Percentiles rank a stretch among this genome's conserved stretches.
Evolutionary conservation across 371 early-diverging fungal species (phyloP).

Genomic region (Actinomucor elegans): DNA sequence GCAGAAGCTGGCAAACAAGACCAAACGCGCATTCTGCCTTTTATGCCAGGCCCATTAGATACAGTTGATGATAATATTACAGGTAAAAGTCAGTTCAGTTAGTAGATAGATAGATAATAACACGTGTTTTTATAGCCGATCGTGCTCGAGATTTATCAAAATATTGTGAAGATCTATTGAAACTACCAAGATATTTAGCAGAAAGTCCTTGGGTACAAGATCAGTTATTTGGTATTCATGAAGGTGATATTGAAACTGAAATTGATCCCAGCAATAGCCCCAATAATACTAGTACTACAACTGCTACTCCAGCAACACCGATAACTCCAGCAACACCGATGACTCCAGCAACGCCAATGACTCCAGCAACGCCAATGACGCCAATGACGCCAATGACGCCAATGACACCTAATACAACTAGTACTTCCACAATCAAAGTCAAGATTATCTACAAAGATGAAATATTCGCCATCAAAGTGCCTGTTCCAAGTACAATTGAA

Average conservation of each 20-base stretch:
- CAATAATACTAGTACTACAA: neutral
- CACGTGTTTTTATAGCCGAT: slow-evolving; percentile 35
- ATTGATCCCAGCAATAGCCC: slow-evolving; percentile 26
- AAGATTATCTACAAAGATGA: slow-evolving; percentile 73
- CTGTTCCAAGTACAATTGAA: slow-evolving; percentile 54
- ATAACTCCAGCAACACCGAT: neutral
- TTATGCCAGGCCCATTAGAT: slow-evolving; percentile 72
- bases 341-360: neutral
- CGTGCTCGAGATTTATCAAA: slow-evolving; percentile 63
- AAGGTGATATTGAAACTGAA: slow-evolving; percentile 67
- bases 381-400: slow-evolving; percentile 3
- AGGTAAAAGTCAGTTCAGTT: slow-evolving; percentile 20
- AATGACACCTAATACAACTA: neutral
- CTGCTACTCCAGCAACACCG: neutral
- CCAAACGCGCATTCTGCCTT: slow-evolving; percentile 68
- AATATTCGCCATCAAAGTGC: slow-evolving; percentile 74
- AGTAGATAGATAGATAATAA: neutral
- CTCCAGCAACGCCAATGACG: slow-evolving; percentile 2
- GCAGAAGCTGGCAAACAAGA: slow-evolving; percentile 71
- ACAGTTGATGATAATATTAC: slow-evolving; percentile 59
- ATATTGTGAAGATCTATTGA: slow-evolving; percentile 70
- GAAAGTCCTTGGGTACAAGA: slow-evolving; percentile 54
- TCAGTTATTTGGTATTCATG: slow-evolving; percentile 65
- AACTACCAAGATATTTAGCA: slow-evolving; percentile 61
- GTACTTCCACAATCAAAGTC: slow-evolving; percentile 50